Conservation (phyloP, 192 early-diverging fungal species). For the Linnemannia zychae region DNA sequence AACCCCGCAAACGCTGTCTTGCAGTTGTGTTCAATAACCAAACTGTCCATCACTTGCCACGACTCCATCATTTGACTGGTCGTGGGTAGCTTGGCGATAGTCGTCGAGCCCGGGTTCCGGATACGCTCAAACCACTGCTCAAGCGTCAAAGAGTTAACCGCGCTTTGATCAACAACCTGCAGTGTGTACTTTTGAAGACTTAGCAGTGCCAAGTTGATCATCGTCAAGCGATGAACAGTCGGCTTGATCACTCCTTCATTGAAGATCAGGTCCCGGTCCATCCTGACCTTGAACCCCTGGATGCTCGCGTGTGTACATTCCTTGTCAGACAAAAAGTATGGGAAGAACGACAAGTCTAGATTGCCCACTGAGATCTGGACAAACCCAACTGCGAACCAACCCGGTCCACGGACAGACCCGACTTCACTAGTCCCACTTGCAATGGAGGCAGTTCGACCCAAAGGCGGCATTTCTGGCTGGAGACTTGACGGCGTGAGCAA, state of each 20-base stretch:
- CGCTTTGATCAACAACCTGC: slow-evolving; percentile 19
- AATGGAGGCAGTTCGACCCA: neutral
- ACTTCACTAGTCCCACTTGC: neutral
- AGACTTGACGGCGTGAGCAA: slow-evolving; percentile 18
- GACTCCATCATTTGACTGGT: slow-evolving; percentile 53
- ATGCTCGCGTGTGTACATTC: slow-evolving; percentile 54
- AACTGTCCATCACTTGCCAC: slow-evolving; percentile 38
- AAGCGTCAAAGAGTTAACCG: slow-evolving; percentile 24
- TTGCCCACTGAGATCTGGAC: slow-evolving; percentile 44
- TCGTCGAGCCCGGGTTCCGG: slow-evolving; percentile 38
- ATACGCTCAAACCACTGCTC: slow-evolving; percentile 56
- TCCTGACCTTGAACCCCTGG: slow-evolving; percentile 26
- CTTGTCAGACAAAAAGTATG: slow-evolving; percentile 51
- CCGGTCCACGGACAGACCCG: neutral
- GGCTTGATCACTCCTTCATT: slow-evolving; percentile 11
- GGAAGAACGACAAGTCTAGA: slow-evolving; percentile 46
- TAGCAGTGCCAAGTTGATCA: slow-evolving; percentile 16
- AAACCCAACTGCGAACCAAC: slow-evolving; percentile 34
- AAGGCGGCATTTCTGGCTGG: slow-evolving; percentile 7
- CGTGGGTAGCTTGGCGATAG: slow-evolving; percentile 41
- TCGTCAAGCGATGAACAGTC: slow-evolving; percentile 30
- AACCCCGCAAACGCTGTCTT: slow-evolving; percentile 45
- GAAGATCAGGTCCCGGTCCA: slow-evolving; percentile 33
- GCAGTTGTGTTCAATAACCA: slow-evolving; percentile 48
- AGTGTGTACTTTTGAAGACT: slow-evolving; percentile 47